Evolutionary conservation across 2,329 filamentous ascomycete genomes (phyloP), one percentile per base, ranked within the genome.

Genomic region (Hawksworthiomyces lignivorus): DNA sequence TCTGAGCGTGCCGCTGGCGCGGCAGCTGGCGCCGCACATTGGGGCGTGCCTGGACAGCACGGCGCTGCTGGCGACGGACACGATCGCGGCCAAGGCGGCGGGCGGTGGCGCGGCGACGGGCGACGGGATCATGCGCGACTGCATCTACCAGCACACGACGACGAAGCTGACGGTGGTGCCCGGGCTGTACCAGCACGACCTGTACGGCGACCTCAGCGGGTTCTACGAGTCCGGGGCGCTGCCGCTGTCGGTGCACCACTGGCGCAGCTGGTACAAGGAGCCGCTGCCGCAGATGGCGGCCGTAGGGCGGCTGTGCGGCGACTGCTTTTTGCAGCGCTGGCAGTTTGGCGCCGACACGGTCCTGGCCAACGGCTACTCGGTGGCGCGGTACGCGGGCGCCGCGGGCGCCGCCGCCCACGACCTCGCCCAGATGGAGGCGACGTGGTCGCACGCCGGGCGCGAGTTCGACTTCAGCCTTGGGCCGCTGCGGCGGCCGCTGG

Each of bases 221-320:
- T 77, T 80, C 52, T 81, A 77, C 54, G 77, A 81, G 58, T 68
- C 70, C 3, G 73, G 73, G 1, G 57, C 67, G 19, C 59, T 63
- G n/a, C 70, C 73, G 0, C 58, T 80, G 11, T 77, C 69, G 37
- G 60, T 81, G 7, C 77, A 81, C 54, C 77, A 81, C 60, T 80
- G 75, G 75, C 79, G 77, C 55, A 73, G 68, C 11, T 80, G 75
- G 73, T 76, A 77, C 57, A 52, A 63, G 8, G 63, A 62, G 20
- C 69, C 69, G 36, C 62, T 78, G 31, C 63, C 66, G 35, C 62
- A 67, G 43, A 70, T 77, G 60, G 65, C 70, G 24, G 57, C 62
- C 29, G 60, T 75, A 11, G 59, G 66, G 7, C 55, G 65, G 9
- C 54, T 76, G n/a, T 80, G 77, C 49, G 76, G 77, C 5, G 69